Conservation (phyloP, 257 asterid genomes). For the Solanum rostratum region DNA sequence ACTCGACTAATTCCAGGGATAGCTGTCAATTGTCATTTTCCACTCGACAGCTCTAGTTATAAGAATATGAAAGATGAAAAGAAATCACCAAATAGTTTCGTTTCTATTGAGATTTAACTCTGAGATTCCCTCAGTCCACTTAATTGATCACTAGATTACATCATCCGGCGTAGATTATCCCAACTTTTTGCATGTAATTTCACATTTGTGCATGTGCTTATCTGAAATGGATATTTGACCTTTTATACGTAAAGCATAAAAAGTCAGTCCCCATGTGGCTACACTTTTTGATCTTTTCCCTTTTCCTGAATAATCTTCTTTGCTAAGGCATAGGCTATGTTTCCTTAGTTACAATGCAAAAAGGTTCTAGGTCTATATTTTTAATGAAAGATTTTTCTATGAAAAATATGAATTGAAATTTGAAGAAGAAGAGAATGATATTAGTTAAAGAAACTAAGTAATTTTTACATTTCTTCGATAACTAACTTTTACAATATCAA, state of each 20-base stretch:
- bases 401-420: too few species aligned
- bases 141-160: neutral
- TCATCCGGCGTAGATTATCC: neutral
- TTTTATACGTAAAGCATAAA: neutral
- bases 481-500: neutral
- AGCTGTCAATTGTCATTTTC: neutral
- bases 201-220: neutral
- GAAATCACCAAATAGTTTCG: neutral
- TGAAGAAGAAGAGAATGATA: neutral
- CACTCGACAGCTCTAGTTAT: too few species aligned
- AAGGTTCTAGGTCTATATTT: too few species aligned
- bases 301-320: neutral
- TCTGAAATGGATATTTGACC: neutral
- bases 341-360: too few species aligned
- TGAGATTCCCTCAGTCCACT: neutral
- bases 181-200: neutral
- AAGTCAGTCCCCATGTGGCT: conserved; percentile 8
- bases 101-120: rapidly evolving
- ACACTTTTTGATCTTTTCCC: neutral
- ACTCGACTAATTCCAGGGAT: neutral
- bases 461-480: neutral
- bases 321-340: neutral
- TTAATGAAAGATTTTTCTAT: too few species aligned
- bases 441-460: neutral
- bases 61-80: neutral